Evolutionary conservation across 2,329 filamentous ascomycete species (phyloP).

Genomic region (Lasiodiplodia gonubiensis): DNA sequence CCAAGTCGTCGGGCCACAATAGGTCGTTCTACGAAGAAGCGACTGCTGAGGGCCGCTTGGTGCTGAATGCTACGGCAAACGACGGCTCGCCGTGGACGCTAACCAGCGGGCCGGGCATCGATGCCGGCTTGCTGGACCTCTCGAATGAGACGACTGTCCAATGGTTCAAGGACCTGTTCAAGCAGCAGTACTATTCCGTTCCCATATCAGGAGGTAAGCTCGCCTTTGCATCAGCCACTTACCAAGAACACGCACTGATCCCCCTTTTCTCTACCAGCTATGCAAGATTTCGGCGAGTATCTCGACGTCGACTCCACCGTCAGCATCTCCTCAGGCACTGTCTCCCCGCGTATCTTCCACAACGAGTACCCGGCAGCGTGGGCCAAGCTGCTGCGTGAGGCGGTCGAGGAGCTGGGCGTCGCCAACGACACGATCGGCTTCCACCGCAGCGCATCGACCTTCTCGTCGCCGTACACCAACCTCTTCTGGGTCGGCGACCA

Average conservation of each 20-base stretch:
- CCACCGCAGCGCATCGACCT: slow-evolving; percentile 44
- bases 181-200: slow-evolving; percentile 43
- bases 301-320: slow-evolving; percentile 39
- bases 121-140: slow-evolving; percentile 46
- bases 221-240: slow-evolving; percentile 23
- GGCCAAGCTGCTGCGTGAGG: slow-evolving; percentile 41
- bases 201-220: slow-evolving; percentile 39
- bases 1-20: slow-evolving; percentile 40
- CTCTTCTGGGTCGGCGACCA: slow-evolving; percentile 50
- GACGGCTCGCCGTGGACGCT: slow-evolving; percentile 39
- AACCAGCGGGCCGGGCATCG: slow-evolving; percentile 45
- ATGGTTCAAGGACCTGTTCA: slow-evolving; percentile 44
- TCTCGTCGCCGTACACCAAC: slow-evolving; percentile 43
- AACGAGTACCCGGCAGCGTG: slow-evolving; percentile 45
- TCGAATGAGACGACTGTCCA: slow-evolving; percentile 40
- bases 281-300: slow-evolving; percentile 49
- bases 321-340: slow-evolving; percentile 37
- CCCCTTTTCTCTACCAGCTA: slow-evolving; percentile 28
- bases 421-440: slow-evolving; percentile 43
- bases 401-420: slow-evolving; percentile 37
- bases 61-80: slow-evolving; percentile 45
- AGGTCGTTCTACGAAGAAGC: slow-evolving; percentile 44
- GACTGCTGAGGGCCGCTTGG: slow-evolving; percentile 38
- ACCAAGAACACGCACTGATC: not conserved
- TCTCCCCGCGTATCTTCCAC: slow-evolving; percentile 41